Evolutionary conservation across 495 filamentous ascomycete genomes (phyloP).

Genomic region (Bacidia gigantensis): DNA sequence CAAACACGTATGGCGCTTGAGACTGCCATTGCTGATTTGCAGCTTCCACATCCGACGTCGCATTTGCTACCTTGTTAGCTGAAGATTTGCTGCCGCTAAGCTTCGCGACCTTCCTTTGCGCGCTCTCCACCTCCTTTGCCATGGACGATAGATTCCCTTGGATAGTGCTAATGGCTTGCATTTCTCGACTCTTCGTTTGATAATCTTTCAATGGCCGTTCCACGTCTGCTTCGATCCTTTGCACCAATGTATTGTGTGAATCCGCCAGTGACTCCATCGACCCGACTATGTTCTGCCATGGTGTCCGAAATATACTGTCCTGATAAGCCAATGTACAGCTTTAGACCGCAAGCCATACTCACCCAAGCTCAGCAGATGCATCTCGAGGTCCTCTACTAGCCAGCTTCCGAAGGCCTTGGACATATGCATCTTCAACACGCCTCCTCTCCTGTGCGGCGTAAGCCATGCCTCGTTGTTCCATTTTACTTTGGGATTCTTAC

Average conservation of each 20-base stretch:
- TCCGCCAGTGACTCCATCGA: constrained; percentile 67
- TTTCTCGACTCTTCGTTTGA: constrained; percentile 57
- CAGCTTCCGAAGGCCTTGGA: constrained; percentile 69
- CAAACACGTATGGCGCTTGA: constrained; percentile 89
- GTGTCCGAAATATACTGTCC: constrained; percentile 69
- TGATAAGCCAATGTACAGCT: constrained; percentile 10
- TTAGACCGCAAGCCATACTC: constrained; percentile 22
- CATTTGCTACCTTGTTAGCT: constrained; percentile 65
- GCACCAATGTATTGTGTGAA: constrained; percentile 70
- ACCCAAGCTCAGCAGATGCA: constrained; percentile 74
- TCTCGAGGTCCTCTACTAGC: constrained; percentile 53
- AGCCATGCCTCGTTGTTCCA: background rate
- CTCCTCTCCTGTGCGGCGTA: constrained; percentile 60
- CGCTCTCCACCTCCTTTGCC: constrained; percentile 71
- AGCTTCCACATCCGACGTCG: constrained; percentile 58
- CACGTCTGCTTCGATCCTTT: constrained; percentile 80
- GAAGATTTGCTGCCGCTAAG: constrained; percentile 71
- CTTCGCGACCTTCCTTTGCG: constrained; percentile 81
- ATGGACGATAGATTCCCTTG: constrained; percentile 65
- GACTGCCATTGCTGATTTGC: constrained; percentile 84
- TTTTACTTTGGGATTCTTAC: constrained; percentile 36
- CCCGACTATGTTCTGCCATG: constrained; percentile 83
- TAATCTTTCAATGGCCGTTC: constrained; percentile 72
- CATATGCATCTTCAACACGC: constrained; percentile 83
- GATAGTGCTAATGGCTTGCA: constrained; percentile 72